Conservation (phyloP, 352 stramenopile species). For the Phytophthora macrochlamydospora region DNA sequence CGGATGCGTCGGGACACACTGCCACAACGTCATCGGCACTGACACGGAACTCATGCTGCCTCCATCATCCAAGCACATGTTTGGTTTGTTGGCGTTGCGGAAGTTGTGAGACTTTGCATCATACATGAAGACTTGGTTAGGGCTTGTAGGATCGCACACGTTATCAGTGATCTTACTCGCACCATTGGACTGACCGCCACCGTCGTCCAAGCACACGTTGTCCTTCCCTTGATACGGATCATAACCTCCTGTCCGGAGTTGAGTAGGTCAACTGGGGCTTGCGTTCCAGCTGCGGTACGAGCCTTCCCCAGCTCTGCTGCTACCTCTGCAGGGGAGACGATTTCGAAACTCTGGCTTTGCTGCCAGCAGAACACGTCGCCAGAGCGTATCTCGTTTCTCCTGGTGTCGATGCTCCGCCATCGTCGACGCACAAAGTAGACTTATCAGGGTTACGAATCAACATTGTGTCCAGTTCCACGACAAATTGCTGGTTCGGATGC, state of each 20-base stretch:
- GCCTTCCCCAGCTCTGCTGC: too few relatives aligned
- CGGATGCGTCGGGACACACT: conserved; percentile 28
- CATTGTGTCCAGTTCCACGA: conserved; percentile 27
- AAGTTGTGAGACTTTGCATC: neutral
- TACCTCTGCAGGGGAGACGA: too few relatives aligned
- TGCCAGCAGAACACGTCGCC: too few relatives aligned
- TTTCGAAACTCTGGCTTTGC: too few relatives aligned
- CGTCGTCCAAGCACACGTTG: conserved; percentile 34
- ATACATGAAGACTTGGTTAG: conserved; percentile 24
- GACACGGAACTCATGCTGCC: neutral
- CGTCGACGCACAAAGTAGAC: conserved; percentile 39
- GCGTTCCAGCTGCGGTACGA: too few relatives aligned
- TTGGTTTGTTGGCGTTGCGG: neutral
- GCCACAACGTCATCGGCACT: conserved; percentile 10
- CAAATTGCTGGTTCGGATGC: conserved; percentile 20
- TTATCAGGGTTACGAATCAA: conserved; percentile 36
- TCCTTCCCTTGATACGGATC: conserved; percentile 26
- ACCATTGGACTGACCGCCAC: conserved; percentile 10
- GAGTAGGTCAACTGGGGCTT: conserved; percentile 5
- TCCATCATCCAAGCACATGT: conserved; percentile 10
- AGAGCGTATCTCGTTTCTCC: too few relatives aligned
- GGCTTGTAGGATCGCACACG: conserved; percentile 18
- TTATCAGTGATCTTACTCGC: conserved; percentile 7
- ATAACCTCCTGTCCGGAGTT: conserved; percentile 27
- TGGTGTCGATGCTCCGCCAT: conserved; percentile 12